phyloP scores from a whole-genome alignment of 176 grass and related monocot species.

The Avena atlantica region DNA sequence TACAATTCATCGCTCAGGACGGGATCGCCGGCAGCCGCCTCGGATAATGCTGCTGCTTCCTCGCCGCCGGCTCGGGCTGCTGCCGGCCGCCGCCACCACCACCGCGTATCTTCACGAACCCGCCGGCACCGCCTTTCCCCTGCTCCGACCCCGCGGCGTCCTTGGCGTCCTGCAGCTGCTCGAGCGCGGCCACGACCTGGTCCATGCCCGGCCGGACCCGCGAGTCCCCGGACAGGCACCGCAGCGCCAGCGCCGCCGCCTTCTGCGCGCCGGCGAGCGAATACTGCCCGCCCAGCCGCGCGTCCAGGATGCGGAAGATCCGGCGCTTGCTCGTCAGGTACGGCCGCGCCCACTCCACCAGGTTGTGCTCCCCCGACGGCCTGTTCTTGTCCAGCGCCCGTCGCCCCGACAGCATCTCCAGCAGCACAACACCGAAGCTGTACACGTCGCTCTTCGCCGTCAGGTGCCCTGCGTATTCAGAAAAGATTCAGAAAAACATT shows the following conservation, averaged over 20 bases:
- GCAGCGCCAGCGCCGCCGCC: conserved; percentile 46
- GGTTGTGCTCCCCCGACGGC: conserved; percentile 61
- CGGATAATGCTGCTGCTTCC: not conserved
- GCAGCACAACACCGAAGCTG: conserved; percentile 72
- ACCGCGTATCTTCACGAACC: not conserved
- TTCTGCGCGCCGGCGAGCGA: conserved; percentile 60
- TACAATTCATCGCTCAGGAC: conserved; percentile 25
- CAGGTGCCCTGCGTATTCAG: conserved; percentile 55
- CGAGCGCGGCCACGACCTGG: conserved; percentile 53
- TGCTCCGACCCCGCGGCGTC: not conserved
- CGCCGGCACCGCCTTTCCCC: not conserved
- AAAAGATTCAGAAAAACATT: not conserved
- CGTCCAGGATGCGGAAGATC: conserved; percentile 58
- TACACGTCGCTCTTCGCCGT: conserved; percentile 75
- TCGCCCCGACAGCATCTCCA: conserved; percentile 64
- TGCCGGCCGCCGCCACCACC: not conserved
- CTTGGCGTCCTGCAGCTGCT: conserved; percentile 59
- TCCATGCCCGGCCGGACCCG: conserved; percentile 67
- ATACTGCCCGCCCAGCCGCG: conserved; percentile 59
- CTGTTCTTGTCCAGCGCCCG: conserved; percentile 76
- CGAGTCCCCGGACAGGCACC: conserved; percentile 57
- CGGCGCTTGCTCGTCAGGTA: conserved; percentile 55
- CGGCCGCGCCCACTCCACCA: conserved; percentile 83
- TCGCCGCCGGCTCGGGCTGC: not conserved
- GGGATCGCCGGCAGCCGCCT: conserved; percentile 3